phyloP scores from a whole-genome alignment of 257 asterid species.

The Anisodus acutangulus region DNA sequence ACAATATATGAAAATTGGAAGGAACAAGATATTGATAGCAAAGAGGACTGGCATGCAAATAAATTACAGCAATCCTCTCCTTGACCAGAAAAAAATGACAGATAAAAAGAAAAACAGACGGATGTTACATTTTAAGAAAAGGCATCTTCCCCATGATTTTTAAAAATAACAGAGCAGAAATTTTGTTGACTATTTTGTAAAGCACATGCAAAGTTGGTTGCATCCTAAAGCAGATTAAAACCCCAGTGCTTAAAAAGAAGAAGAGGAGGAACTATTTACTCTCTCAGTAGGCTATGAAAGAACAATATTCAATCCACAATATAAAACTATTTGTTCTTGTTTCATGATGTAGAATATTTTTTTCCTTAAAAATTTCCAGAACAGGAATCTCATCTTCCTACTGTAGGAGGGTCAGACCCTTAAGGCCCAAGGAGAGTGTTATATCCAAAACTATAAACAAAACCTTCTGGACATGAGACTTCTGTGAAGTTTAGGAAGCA shows the following conservation, averaged over 20 bases:
- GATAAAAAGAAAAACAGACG: constrained; percentile 1
- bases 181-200: background rate
- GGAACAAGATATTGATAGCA: constrained; percentile 25
- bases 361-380: background rate
- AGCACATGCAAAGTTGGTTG: background rate
- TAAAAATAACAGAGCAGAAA: background rate
- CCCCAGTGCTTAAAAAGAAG: background rate
- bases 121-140: constrained; percentile 2
- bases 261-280: background rate
- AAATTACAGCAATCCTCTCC: constrained; percentile 23
- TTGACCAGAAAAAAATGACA: constrained; percentile 36
- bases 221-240: background rate
- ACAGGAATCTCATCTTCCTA: background rate
- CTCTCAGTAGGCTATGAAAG: background rate
- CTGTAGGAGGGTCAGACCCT: background rate
- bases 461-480: background rate
- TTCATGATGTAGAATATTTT: background rate
- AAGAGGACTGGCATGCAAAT: constrained; percentile 29
- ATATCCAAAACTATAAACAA: background rate
- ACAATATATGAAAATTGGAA: constrained; percentile 37
- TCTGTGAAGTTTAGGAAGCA: background rate
- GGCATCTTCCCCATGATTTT: background rate
- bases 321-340: background rate
- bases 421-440: background rate
- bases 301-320: background rate